Evolutionary conservation across 768 basidiomycete genomes (phyloP), one percentile per base, ranked within the genome.

Genomic region (Russula foetens): DNA sequence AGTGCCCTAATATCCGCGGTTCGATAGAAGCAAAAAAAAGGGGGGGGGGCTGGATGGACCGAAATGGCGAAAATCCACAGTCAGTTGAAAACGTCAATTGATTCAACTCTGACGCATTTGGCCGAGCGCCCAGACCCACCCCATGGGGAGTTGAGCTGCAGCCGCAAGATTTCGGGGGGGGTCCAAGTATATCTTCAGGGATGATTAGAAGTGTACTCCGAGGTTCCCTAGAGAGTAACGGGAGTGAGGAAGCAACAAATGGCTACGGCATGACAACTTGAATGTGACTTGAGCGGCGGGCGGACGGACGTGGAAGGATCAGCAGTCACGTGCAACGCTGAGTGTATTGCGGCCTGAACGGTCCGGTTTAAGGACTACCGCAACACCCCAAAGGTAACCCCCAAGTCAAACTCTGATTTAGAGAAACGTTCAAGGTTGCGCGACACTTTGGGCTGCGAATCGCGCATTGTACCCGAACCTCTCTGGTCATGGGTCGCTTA

Each of bases 401-500:
- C 31, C 9, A 11, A 2, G 9, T 11, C 35, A 35, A 35, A 35
- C 35, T 2, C 35, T 11, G 35, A 35, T 35, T 7, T 35, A 35
- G 35, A 35, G 11, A 35, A 35, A 35, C 35, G 9, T 35, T 35
- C 35, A 35, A 35, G 35, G 35, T 35, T 35, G 35, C 11, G 35
- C 35, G 9, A 35, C 9, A 7, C 35, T 35, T 35, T 35, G 4
- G 35, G 35, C 2, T 2, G 35, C 8, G 14, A 35, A 35, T 35
- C 35, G 35, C 35, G 35, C 35, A 35, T 35, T 12, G 6, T 35
- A 35, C 35, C 31, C 14, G 8, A 35, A 11, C 14, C 35, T 11
- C 35, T 2, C 35, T 35, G 35, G 14, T 28, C 19, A 85, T 86
- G 83, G 80, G 81, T 29, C 82, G 79, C 66, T 76, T 85, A 58